Conservation (phyloP, 116 monocot species). For the Posidonia oceanica region DNA sequence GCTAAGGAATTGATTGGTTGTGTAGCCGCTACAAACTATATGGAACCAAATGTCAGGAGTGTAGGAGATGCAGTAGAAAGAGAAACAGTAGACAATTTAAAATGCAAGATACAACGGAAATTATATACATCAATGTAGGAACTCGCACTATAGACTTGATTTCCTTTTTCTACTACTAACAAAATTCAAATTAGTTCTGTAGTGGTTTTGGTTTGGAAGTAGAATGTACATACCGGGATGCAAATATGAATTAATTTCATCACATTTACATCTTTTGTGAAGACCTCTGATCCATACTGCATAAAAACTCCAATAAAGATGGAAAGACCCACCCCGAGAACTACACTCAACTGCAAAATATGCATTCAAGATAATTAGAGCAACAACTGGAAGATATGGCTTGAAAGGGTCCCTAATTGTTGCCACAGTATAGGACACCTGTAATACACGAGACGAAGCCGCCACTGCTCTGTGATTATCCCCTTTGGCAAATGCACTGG, state of each 20-base stretch:
- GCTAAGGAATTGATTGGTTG: slow-evolving; percentile 85
- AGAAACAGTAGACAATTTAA: neutral
- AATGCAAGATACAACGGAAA: neutral
- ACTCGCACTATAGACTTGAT: too few relatives aligned
- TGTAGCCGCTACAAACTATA: slow-evolving; percentile 88
- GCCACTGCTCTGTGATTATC: slow-evolving; percentile 31
- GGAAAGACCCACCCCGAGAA: slow-evolving; percentile 60
- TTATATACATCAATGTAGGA: too few relatives aligned
- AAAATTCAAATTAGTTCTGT: neutral
- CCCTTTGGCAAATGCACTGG: slow-evolving; percentile 57
- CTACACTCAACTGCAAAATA: slow-evolving; percentile 57
- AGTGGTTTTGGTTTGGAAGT: neutral
- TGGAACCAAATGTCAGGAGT: neutral
- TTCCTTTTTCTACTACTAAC: neutral
- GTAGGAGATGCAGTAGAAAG: too few relatives aligned
- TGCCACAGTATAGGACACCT: slow-evolving; percentile 23
- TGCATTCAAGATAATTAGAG: neutral
- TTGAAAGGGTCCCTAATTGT: neutral
- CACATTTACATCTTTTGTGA: slow-evolving; percentile 63
- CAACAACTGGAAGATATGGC: neutral
- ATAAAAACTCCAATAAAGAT: slow-evolving; percentile 54
- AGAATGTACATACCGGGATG: slow-evolving; percentile 42
- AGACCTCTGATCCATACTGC: slow-evolving; percentile 65
- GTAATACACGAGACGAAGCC: slow-evolving; percentile 62
- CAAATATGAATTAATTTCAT: slow-evolving; percentile 48